A percentile compares a stretch with the other conserved stretches of the same genome.
Evolutionary conservation across 495 filamentous ascomycete species (phyloP).

Genomic region (Chaetomium tenue): DNA sequence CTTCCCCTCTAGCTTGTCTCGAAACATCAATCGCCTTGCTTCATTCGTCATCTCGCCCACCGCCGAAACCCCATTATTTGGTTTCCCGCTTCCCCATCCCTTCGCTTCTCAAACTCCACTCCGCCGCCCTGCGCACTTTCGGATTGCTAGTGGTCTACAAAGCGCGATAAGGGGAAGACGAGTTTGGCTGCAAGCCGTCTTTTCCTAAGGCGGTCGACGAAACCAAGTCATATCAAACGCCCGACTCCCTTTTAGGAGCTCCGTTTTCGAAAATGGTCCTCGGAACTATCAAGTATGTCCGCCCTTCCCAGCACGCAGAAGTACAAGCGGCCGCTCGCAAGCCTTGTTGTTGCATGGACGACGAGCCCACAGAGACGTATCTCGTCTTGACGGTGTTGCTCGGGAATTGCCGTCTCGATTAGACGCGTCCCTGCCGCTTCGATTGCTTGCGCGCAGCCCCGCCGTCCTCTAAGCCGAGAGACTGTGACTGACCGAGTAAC

Average conservation of each 20-base stretch:
- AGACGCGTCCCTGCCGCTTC: slow-evolving; percentile 21
- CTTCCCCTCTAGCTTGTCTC: slow-evolving; percentile 11
- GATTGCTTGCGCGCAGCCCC: background rate
- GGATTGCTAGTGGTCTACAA: slow-evolving; percentile 31
- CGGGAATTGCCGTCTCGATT: background rate
- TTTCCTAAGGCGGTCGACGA: slow-evolving; percentile 22
- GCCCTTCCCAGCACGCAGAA: slow-evolving; percentile 18
- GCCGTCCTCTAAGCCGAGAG: background rate
- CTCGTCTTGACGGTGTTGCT: background rate
- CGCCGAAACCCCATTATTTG: slow-evolving; percentile 19
- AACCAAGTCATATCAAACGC: slow-evolving; percentile 24
- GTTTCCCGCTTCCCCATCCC: slow-evolving; percentile 23
- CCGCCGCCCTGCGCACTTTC: slow-evolving; percentile 27
- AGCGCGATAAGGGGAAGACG: slow-evolving; percentile 30
- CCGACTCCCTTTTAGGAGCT: slow-evolving; percentile 32
- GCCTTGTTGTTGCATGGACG: slow-evolving; percentile 6
- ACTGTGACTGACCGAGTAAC: slow-evolving; percentile 25
- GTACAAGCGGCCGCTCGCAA: background rate
- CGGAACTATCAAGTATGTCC: slow-evolving; percentile 77
- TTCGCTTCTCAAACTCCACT: slow-evolving; percentile 31
- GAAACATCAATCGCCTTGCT: slow-evolving; percentile 23
- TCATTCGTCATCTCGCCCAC: slow-evolving; percentile 29
- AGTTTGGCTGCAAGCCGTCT: slow-evolving; percentile 27
- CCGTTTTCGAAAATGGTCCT: slow-evolving; percentile 64
- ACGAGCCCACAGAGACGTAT: slow-evolving; percentile 12